Conservation (phyloP, 2,329 filamentous ascomycete genomes). For the Xylaria hypoxylon region DNA sequence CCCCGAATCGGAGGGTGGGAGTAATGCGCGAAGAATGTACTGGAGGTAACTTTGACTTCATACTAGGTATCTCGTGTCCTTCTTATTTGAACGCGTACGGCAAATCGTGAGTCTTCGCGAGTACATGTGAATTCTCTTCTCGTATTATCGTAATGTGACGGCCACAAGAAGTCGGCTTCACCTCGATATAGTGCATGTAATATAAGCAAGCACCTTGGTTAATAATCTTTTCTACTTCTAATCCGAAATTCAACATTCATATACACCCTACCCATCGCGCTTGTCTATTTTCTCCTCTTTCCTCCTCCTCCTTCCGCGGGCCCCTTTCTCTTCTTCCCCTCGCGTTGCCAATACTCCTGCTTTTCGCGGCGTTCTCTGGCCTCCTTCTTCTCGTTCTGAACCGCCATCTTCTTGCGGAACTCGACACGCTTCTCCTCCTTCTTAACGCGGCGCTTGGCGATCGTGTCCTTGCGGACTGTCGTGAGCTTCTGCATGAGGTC, state of each 20-base stretch:
- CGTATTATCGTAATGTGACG: no score
- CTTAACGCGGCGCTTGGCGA: constrained; percentile 82
- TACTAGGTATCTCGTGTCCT: background rate
- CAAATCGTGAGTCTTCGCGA: background rate
- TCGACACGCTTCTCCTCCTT: constrained; percentile 87
- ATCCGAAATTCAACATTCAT: background rate
- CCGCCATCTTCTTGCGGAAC: constrained; percentile 85
- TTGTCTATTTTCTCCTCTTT: constrained; percentile 50
- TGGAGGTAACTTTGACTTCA: background rate
- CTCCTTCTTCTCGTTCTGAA: constrained; percentile 84
- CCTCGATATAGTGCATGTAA: background rate
- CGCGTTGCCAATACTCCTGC: constrained; percentile 91
- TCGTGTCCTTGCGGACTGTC: constrained; percentile 89
- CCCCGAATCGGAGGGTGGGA: no score
- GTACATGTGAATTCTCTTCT: background rate
- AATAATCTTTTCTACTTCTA: background rate
- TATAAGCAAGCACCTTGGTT: background rate
- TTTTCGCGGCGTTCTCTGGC: constrained; percentile 90
- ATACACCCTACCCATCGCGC: background rate
- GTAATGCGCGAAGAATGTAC: no score
- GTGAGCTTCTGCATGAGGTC: constrained; percentile 93
- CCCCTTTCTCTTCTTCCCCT: constrained; percentile 77
- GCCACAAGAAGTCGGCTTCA: background rate
- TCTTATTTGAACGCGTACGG: background rate
- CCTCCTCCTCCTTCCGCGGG: constrained; percentile 55